phyloP scores from a whole-genome alignment of 1,284 basidiomycete genomes.

The Ceratobasidium sp. region DNA sequence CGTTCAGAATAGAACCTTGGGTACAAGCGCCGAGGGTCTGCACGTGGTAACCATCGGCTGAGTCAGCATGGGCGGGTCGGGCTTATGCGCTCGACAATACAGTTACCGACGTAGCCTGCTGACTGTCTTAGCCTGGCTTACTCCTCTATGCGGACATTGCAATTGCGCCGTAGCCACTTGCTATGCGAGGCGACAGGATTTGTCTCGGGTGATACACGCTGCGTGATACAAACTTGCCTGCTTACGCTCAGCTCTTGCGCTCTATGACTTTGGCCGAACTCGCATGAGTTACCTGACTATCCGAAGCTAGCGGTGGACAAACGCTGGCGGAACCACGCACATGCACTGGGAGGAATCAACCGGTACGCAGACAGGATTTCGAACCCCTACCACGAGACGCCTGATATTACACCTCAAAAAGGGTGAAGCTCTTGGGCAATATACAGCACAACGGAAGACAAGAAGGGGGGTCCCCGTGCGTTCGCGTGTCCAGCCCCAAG shows the following conservation, averaged over 20 bases:
- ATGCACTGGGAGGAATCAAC: not conserved
- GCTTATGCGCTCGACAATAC: not conserved
- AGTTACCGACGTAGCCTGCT: no score
- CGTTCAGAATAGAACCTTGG: not conserved
- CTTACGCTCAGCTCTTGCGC: no score
- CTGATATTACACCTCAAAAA: not conserved
- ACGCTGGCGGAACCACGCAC: not conserved
- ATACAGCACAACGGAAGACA: not conserved
- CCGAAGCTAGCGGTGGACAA: not conserved
- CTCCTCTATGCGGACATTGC: no score
- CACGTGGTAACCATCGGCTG: no score
- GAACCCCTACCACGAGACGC: conserved; percentile 8
- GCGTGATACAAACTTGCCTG: no score
- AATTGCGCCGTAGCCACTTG: no score
- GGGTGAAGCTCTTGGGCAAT: not conserved
- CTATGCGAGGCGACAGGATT: no score
- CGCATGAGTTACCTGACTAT: no score
- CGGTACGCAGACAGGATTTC: not conserved
- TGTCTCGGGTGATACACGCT: no score
- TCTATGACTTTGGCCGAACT: no score
- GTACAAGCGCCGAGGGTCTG: not conserved
- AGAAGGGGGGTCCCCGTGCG: not conserved
- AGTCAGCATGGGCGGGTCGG: no score
- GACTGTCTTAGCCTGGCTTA: not conserved
- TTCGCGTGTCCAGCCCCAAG: conserved; percentile 29